phyloP scores from a whole-genome alignment of 805 yeast species.

The Candida hispaniensis region DNA sequence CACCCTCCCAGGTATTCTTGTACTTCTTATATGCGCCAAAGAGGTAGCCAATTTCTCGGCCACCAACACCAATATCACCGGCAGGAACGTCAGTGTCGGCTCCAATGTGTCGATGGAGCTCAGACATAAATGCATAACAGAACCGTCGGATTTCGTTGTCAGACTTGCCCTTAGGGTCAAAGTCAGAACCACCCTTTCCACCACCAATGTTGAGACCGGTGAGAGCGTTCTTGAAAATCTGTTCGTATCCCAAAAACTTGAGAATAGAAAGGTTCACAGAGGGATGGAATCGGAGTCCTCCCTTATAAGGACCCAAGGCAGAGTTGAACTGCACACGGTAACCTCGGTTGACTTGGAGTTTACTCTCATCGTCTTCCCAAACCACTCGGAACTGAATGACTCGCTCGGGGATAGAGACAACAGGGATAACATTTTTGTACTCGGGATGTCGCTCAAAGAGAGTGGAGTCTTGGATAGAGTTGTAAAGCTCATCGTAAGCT shows the following conservation, averaged over 20 bases:
- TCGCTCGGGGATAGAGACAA: constrained; percentile 92
- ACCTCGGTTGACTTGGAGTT: constrained; percentile 88
- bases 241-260: constrained; percentile 96
- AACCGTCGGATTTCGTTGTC: constrained; percentile 93
- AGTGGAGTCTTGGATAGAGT: constrained; percentile 84
- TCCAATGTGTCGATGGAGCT: constrained; percentile 92
- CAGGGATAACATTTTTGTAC: constrained; percentile 77
- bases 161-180: constrained; percentile 91
- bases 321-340: constrained; percentile 98
- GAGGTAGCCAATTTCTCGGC: constrained; percentile 87
- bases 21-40: constrained; percentile 93
- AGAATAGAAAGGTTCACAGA: constrained; percentile 89
- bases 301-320: constrained; percentile 97
- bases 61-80: constrained; percentile 98
- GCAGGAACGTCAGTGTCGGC: constrained; percentile 98
- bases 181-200: constrained; percentile 98
- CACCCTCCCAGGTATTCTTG: constrained; percentile 93
- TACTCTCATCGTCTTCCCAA: constrained; percentile 95
- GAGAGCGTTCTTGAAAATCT: constrained; percentile 94
- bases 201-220: constrained; percentile 98
- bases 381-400: constrained; percentile 92
- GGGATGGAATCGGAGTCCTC: constrained; percentile 97
- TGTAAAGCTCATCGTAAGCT: constrained; percentile 88
- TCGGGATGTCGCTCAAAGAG: constrained; percentile 82
- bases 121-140: constrained; percentile 92